Percentiles rank a stretch among this genome's conserved stretches.
Conservation (phyloP, 2,329 filamentous ascomycete species). For the Penicillium sp. region DNA sequence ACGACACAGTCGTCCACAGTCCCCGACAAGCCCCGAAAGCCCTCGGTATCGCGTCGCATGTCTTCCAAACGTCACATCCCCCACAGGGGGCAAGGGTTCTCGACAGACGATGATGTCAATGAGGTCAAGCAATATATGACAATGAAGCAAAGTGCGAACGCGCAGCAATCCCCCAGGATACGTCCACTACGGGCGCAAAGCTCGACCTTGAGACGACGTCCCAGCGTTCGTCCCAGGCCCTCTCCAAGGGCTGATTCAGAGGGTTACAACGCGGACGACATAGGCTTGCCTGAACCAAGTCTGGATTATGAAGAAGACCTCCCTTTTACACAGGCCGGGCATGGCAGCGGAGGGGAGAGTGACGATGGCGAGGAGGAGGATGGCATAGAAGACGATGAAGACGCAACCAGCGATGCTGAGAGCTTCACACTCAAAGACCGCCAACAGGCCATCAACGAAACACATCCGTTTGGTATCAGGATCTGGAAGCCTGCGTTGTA, state of each 20-base stretch:
- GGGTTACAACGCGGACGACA: slow-evolving; percentile 38
- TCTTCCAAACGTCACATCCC: slow-evolving; percentile 71
- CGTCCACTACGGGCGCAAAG: slow-evolving; percentile 32
- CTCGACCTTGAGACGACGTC: slow-evolving; percentile 41
- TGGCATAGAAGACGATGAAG: slow-evolving; percentile 52
- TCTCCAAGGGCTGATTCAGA: slow-evolving; percentile 37
- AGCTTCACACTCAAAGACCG: slow-evolving; percentile 97
- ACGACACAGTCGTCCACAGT: slow-evolving; percentile 46
- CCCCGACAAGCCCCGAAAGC: slow-evolving; percentile 61
- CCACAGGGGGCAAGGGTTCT: slow-evolving; percentile 81
- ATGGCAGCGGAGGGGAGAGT: slow-evolving; percentile 23
- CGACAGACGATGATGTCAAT: slow-evolving; percentile 79
- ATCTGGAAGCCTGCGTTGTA: slow-evolving; percentile 99
- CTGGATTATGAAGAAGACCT: slow-evolving; percentile 20
- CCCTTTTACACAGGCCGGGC: slow-evolving; percentile 25
- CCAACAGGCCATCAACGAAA: slow-evolving; percentile 97
- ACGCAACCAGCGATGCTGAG: slow-evolving; percentile 83
- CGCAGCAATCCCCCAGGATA: slow-evolving; percentile 34
- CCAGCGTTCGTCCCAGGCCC: slow-evolving; percentile 29
- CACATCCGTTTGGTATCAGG: slow-evolving; percentile 96
- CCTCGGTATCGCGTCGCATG: slow-evolving; percentile 66
- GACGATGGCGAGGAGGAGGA: slow-evolving; percentile 41
- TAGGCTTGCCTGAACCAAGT: slow-evolving; percentile 31
- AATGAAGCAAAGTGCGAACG: slow-evolving; percentile 33
- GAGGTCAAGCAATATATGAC: slow-evolving; percentile 72